These are phyloP conservation scores for Viridothelium virens DNA, from an alignment of 495 filamentous ascomycete genomes.

Conservation along the genomic window DNA sequence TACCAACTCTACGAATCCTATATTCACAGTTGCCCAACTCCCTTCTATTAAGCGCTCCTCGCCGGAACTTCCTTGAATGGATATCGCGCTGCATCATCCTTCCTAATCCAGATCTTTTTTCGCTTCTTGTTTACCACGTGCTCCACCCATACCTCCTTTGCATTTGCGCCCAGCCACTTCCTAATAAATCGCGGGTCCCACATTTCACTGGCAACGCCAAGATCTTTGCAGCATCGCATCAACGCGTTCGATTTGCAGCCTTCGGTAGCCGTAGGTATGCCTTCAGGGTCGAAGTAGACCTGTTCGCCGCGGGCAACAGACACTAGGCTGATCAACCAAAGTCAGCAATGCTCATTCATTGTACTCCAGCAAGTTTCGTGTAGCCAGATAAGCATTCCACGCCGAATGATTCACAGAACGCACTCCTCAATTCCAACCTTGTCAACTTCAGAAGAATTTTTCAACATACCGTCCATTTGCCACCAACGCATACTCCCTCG, in stretches of 20 bases:
- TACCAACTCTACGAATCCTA: neutral
- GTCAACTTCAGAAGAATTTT: neutral
- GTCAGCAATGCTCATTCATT: neutral
- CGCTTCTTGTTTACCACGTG: slow-evolving; percentile 80
- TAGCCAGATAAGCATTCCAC: no score
- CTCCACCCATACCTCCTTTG: slow-evolving; percentile 71
- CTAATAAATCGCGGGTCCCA: slow-evolving; percentile 94
- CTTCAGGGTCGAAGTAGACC: slow-evolving; percentile 84
- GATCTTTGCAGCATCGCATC: slow-evolving; percentile 94
- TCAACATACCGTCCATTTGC: slow-evolving; percentile 73
- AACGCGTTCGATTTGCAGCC: slow-evolving; percentile 96
- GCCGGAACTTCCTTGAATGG: slow-evolving; percentile 61
- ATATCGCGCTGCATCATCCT: slow-evolving; percentile 71
- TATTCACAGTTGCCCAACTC: no score
- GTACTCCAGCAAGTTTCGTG: no score
- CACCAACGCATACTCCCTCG: slow-evolving; percentile 89
- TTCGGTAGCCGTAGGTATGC: slow-evolving; percentile 93
- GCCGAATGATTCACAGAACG: no score
- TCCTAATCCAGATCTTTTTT: slow-evolving; percentile 77
- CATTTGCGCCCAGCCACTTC: slow-evolving; percentile 57
- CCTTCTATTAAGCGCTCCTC: neutral
- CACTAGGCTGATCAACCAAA: slow-evolving; percentile 54
- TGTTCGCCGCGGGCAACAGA: slow-evolving; percentile 91
- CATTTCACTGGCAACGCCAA: slow-evolving; percentile 87
- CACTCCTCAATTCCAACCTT: no score